phyloP scores from a whole-genome alignment of 768 basidiomycete species.

The Tulasnella sp. region DNA sequence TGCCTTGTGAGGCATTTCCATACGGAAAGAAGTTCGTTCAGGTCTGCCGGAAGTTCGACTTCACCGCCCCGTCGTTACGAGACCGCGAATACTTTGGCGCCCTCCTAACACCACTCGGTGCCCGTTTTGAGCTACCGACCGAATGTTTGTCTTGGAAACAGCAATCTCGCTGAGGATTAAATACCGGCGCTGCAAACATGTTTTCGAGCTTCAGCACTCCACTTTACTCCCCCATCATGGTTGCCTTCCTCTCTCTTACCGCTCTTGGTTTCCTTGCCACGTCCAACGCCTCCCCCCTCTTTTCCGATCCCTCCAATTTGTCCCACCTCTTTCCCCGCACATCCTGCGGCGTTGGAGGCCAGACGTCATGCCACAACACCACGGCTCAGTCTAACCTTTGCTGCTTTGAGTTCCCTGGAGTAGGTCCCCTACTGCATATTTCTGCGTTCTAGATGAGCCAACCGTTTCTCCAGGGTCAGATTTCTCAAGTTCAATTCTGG shows the following conservation, averaged over 20 bases:
- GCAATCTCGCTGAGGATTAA: too few species aligned
- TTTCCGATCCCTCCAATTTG: neutral
- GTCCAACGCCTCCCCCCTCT: neutral
- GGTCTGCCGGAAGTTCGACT: too few species aligned
- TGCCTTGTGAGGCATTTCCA: too few species aligned
- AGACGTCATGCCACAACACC: conserved; percentile 36
- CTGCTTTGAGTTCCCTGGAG: conserved; percentile 56
- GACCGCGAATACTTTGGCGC: too few species aligned
- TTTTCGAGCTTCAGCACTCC: neutral
- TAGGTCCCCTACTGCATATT: conserved; percentile 26
- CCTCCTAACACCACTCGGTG: neutral
- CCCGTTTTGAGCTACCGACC: neutral
- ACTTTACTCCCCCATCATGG: neutral
- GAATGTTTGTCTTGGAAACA: too few species aligned
- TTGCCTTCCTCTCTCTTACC: neutral
- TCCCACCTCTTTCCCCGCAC: conserved; percentile 3
- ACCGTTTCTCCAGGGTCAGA: conserved; percentile 36
- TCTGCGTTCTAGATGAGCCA: neutral
- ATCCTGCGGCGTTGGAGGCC: neutral
- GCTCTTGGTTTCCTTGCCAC: neutral
- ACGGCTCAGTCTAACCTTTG: conserved; percentile 36
- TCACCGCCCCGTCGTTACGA: too few species aligned
- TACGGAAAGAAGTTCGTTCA: too few species aligned
- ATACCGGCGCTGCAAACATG: too few species aligned
- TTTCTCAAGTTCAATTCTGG: conserved; percentile 62